Percentiles rank a stretch among this genome's conserved stretches.
Evolutionary conservation across 352 stramenopile genomes (phyloP).

Genomic region (Pythium diclinum): DNA sequence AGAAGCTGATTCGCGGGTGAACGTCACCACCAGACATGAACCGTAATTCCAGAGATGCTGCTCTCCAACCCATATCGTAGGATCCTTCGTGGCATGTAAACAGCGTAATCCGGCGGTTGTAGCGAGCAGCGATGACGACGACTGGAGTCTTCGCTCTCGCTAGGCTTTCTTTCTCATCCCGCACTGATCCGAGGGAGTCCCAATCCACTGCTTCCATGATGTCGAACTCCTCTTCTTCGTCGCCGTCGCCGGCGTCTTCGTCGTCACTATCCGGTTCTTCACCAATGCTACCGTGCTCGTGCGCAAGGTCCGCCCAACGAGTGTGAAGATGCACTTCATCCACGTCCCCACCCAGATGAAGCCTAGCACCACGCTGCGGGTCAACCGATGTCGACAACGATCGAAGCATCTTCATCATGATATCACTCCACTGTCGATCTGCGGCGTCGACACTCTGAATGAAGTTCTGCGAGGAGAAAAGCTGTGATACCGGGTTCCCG

Average conservation of each 20-base stretch:
- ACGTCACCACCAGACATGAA: conserved; percentile 8
- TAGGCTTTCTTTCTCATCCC: neutral
- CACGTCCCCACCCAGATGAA: conserved; percentile 26
- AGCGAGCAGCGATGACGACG: neutral
- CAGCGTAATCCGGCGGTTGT: conserved; percentile 3
- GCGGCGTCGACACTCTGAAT: conserved; percentile 22
- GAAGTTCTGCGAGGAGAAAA: conserved; percentile 21
- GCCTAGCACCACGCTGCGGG: neutral
- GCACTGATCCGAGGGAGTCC: conserved; percentile 36
- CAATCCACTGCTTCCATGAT: conserved; percentile 57
- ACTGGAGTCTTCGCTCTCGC: neutral
- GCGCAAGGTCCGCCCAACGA: conserved; percentile 11
- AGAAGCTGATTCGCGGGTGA: conserved; percentile 34
- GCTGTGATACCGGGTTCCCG: conserved; percentile 49
- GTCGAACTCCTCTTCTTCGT: conserved; percentile 30
- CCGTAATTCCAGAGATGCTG: neutral
- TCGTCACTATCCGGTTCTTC: conserved; percentile 8
- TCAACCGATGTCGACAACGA: conserved; percentile 17
- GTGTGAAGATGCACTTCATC: conserved; percentile 46
- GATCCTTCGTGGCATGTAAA: conserved; percentile 7
- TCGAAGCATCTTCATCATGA: conserved; percentile 31
- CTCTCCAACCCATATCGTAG: neutral
- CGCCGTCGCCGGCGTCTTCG: conserved; percentile 21
- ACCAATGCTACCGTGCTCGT: neutral
- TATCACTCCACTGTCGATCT: conserved; percentile 40